Evolutionary conservation across 2,329 filamentous ascomycete species (phyloP).

Genomic region (Zymoseptoria crescenta): DNA sequence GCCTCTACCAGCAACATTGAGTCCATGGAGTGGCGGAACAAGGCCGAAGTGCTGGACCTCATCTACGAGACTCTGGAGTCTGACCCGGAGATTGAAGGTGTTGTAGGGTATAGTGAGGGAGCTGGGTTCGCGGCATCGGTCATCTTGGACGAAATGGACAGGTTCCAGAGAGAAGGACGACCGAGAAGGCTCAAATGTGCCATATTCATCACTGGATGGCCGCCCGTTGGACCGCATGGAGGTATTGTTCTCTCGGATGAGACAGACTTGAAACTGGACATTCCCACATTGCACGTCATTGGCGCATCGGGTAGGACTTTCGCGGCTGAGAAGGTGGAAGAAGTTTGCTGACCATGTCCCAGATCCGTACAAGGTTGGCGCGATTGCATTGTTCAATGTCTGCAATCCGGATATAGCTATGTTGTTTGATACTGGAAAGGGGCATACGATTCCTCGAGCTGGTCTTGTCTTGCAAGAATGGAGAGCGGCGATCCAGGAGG

Average conservation of each 20-base stretch:
- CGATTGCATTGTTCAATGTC: conserved; percentile 54
- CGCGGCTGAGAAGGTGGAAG: background rate
- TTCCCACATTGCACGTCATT: conserved; percentile 37
- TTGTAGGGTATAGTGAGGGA: conserved; percentile 56
- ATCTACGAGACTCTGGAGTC: conserved; percentile 41
- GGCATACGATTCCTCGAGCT: conserved; percentile 49
- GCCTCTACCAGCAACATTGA: conserved; percentile 35
- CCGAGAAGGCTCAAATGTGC: conserved; percentile 38
- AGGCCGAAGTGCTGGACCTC: conserved; percentile 23
- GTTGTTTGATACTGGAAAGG: conserved; percentile 59
- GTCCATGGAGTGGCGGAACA: conserved; percentile 39
- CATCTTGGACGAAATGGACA: conserved; percentile 44
- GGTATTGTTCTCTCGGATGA: conserved; percentile 35
- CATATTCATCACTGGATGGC: conserved; percentile 44
- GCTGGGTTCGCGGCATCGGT: conserved; percentile 49
- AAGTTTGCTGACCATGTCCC: background rate
- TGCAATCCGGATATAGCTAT: conserved; percentile 53
- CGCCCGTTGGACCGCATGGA: conserved; percentile 30
- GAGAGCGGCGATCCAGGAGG: background rate
- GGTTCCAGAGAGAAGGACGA: conserved; percentile 30
- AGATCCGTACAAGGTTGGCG: conserved; percentile 55
- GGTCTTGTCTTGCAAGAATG: background rate
- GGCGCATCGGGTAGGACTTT: conserved; percentile 22
- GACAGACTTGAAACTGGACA: conserved; percentile 32
- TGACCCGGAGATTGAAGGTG: conserved; percentile 43